phyloP scores from a whole-genome alignment of 2,329 filamentous ascomycete species.

The Diaporthe vaccinii region DNA sequence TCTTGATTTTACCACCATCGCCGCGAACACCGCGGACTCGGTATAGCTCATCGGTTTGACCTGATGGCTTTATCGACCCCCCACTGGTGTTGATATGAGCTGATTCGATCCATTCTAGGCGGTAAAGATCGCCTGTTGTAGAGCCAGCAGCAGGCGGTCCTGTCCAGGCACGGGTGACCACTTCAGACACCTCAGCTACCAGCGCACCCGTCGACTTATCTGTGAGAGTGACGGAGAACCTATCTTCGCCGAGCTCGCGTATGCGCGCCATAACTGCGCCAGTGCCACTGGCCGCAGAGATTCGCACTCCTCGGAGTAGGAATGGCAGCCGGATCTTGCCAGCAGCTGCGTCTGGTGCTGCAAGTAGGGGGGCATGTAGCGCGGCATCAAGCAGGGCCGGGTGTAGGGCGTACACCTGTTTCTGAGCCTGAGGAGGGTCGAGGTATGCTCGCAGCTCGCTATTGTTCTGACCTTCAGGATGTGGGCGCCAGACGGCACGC shows the following conservation, averaged over 20 bases:
- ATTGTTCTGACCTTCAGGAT: not conserved
- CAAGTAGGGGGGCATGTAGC: not conserved
- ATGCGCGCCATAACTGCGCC: not conserved
- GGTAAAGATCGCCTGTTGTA: not conserved
- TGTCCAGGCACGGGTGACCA: not conserved
- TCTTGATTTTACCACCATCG: too few species aligned
- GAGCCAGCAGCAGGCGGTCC: not conserved
- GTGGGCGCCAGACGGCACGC: not conserved
- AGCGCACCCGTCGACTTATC: not conserved
- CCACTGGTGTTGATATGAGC: not conserved
- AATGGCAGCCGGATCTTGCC: not conserved
- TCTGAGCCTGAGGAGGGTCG: not conserved
- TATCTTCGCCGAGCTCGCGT: not conserved
- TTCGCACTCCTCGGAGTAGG: not conserved
- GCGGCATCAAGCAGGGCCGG: constrained; percentile 19
- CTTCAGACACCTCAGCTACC: not conserved
- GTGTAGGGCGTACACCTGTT: not conserved
- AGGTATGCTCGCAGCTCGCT: constrained; percentile 1
- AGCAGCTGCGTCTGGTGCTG: not conserved
- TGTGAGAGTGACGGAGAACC: not conserved
- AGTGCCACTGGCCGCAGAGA: not conserved
- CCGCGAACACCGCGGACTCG: not conserved
- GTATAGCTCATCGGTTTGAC: not conserved
- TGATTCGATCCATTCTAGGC: not conserved
- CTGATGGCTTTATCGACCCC: not conserved